Percentiles rank a stretch among this genome's conserved stretches.
Conservation (phyloP, 495 filamentous ascomycete genomes). For the Astrothelium subdiscretum region DNA sequence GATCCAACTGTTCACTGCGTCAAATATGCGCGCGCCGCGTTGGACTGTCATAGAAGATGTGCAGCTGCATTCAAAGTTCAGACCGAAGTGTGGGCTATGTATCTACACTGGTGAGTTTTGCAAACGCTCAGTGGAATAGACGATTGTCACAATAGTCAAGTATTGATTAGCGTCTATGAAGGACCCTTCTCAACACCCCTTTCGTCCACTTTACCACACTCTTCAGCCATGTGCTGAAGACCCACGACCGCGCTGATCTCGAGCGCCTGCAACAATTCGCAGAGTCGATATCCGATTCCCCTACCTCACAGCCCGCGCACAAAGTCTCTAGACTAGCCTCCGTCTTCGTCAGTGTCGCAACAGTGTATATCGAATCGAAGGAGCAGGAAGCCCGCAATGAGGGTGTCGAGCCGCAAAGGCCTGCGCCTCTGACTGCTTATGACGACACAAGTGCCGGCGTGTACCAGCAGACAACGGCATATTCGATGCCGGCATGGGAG, state of each 20-base stretch:
- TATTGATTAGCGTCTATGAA: constrained; percentile 15
- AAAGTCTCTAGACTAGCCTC: constrained; percentile 1
- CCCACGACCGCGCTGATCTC: not conserved
- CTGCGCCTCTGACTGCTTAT: not conserved
- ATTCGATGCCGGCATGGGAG: not conserved
- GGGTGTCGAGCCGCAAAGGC: not conserved
- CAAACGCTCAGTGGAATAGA: not conserved
- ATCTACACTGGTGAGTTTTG: constrained; percentile 48
- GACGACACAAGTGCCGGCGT: not conserved
- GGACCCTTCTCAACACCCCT: constrained; percentile 53
- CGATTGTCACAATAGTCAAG: not conserved
- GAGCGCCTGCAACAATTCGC: not conserved
- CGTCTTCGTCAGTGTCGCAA: not conserved
- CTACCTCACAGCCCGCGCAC: not conserved
- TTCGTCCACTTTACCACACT: constrained; percentile 60
- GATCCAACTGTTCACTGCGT: constrained; percentile 38
- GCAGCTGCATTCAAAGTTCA: constrained; percentile 37
- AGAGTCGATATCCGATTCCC: not conserved
- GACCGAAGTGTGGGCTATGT: constrained; percentile 40
- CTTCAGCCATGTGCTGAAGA: constrained; percentile 46
- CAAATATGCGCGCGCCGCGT: constrained; percentile 43
- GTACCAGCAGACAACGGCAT: not conserved
- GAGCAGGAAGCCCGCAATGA: not conserved
- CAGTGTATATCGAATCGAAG: not conserved
- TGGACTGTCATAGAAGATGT: constrained; percentile 42